Conservation (phyloP, 768 basidiomycete genomes). For the Termitomyces sp. region DNA sequence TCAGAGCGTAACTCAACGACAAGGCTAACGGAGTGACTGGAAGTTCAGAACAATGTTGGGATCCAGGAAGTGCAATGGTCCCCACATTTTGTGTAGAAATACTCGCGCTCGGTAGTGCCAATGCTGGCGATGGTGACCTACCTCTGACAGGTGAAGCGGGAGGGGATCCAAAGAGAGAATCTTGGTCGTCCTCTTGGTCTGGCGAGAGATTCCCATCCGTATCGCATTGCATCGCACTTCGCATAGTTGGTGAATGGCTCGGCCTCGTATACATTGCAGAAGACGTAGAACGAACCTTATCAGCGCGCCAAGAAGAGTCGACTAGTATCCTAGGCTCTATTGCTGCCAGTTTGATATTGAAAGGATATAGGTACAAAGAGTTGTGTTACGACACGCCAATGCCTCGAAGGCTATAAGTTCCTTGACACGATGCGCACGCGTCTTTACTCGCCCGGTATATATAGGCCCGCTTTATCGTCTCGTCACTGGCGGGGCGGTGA, state of each 20-base stretch:
- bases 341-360: conserved; percentile 3
- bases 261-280: background rate
- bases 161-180: conserved; percentile 82
- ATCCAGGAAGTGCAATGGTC: conserved; percentile 98
- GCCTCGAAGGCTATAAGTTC: background rate
- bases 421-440: background rate
- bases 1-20: conserved; percentile 38
- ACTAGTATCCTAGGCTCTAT: background rate
- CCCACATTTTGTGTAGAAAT: conserved; percentile 79
- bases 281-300: conserved; percentile 12
- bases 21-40: conserved; percentile 75
- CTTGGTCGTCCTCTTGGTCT: conserved; percentile 40
- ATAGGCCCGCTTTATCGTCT: background rate
- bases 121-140: conserved; percentile 64
- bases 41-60: conserved; percentile 85
- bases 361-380: background rate
- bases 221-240: conserved; percentile 17
- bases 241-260: conserved; percentile 4
- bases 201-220: conserved; percentile 2
- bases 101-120: conserved; percentile 51
- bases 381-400: background rate
- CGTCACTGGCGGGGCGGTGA: background rate
- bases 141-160: conserved; percentile 63
- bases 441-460: background rate
- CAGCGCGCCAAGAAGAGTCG: conserved; percentile 3